Evolutionary conservation across 129 eudicot genomes (phyloP), one percentile per base, ranked within the genome.

Genomic region (Flaveria linearis): DNA sequence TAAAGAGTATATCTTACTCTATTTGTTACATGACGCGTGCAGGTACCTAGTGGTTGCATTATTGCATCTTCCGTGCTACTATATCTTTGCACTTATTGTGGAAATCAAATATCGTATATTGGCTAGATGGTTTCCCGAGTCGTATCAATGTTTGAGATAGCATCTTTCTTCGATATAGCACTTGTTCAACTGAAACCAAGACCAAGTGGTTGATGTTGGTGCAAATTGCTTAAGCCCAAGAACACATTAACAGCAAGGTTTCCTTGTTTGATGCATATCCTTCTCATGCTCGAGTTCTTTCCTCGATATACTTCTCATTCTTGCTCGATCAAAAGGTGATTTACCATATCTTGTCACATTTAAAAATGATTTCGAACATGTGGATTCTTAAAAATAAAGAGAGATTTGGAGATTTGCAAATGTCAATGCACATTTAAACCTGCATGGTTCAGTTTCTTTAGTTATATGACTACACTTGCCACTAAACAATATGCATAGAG

Each of bases 61-160:
- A 50, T 47, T 88, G 84, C 97, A 91, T 85, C 55, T 88, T 50
- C 97, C 97, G 10, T 88, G 95, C 86, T 91, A 88, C 63, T 81
- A 76, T 45, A 15, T 87, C 20, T 91, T 83, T 78, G 88, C 86
- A 20, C 52, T 88, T 46, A 9, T 84, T 23, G 90, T 83, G 68
- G 71, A 74, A 39, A 26, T 80, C 36, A 91, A 91, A 75, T 76
- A 87, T 79, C 67, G 63, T 47, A 3, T 91, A 73, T 68, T 88
- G 64, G 72, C 86, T 50, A 83, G 76, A 91, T 85, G 88, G 88
- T 91, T 91, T 81, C 90, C 95, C 10, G 83, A 80, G 11, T 86
- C 92, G 17, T 85, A 79, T 71, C 83, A 68, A 63, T 57, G 76
- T 77, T 58, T 77, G 74, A 75, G 92, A 73, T 82, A 80, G 75